phyloP scores from a whole-genome alignment of 2,329 filamentous ascomycete species.

The Alternaria sp. region DNA sequence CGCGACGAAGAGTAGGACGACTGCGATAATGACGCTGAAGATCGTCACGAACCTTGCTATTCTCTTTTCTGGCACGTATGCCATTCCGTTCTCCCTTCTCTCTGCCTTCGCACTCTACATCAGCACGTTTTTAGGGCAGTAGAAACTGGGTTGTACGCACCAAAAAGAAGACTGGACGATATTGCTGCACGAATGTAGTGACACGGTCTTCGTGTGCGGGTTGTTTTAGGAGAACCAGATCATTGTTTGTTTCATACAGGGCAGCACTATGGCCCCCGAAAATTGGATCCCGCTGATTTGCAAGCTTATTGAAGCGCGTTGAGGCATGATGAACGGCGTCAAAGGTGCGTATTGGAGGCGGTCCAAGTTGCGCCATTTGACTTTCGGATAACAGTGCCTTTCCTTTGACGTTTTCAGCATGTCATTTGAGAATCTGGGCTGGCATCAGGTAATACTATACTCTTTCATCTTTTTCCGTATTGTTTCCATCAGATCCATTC shows the following conservation, averaged over 20 bases:
- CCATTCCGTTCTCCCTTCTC: neutral
- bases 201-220: neutral
- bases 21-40: neutral
- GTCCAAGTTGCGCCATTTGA: neutral
- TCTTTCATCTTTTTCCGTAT: neutral
- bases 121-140: neutral
- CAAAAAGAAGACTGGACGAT: neutral
- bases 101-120: neutral
- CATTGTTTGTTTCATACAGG: neutral
- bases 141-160: neutral
- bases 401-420: neutral
- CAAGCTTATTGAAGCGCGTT: neutral
- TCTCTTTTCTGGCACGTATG: neutral
- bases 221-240: neutral
- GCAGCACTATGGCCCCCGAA: neutral
- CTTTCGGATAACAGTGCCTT: neutral
- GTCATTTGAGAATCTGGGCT: neutral
- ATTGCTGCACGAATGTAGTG: neutral
- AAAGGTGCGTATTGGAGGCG: neutral
- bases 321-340: neutral
- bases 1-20: neutral
- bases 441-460: neutral
- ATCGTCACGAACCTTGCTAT: neutral
- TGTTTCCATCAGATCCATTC: neutral
- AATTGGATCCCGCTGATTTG: neutral